These are phyloP conservation scores for Pterocarpus macrocarpus DNA, from an alignment of 306 rosid species.

Conservation along the genomic window DNA sequence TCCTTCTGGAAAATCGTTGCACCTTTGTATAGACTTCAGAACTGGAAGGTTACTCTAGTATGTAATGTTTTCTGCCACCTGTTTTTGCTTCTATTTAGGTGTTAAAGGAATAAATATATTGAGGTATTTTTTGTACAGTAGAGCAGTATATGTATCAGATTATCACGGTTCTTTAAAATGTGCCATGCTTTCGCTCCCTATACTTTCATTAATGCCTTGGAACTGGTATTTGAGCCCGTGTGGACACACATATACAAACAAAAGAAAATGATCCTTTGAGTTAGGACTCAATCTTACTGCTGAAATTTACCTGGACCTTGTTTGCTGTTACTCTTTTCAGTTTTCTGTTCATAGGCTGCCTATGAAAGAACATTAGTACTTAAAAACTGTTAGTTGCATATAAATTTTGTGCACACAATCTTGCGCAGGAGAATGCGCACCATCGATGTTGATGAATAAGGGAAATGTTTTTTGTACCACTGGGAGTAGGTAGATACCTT, in stretches of 20 bases:
- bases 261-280: too few species aligned
- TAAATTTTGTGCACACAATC: background rate
- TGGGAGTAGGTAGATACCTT: too few species aligned
- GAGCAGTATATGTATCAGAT: conserved; percentile 58
- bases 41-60: conserved; percentile 66
- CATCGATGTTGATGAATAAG: background rate
- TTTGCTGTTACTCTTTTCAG: too few species aligned
- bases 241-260: too few species aligned
- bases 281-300: too few species aligned
- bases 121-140: conserved; percentile 80
- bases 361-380: too few species aligned
- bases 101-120: conserved; percentile 56
- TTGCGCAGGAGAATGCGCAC: background rate
- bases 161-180: conserved; percentile 31
- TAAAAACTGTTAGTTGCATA: too few species aligned
- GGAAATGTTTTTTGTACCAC: too few species aligned
- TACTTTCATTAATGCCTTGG: conserved; percentile 14
- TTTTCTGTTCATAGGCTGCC: too few species aligned
- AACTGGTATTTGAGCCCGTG: background rate
- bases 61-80: conserved; percentile 51
- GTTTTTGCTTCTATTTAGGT: conserved; percentile 42
- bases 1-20: conserved; percentile 56
- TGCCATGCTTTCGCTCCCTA: conserved; percentile 13
- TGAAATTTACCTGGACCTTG: too few species aligned
- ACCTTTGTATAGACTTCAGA: conserved; percentile 83